A percentile compares a stretch with the other conserved stretches of the same genome.
Conservation (phyloP, 768 basidiomycete genomes). For the Rubroboletus pulcherrimus region DNA sequence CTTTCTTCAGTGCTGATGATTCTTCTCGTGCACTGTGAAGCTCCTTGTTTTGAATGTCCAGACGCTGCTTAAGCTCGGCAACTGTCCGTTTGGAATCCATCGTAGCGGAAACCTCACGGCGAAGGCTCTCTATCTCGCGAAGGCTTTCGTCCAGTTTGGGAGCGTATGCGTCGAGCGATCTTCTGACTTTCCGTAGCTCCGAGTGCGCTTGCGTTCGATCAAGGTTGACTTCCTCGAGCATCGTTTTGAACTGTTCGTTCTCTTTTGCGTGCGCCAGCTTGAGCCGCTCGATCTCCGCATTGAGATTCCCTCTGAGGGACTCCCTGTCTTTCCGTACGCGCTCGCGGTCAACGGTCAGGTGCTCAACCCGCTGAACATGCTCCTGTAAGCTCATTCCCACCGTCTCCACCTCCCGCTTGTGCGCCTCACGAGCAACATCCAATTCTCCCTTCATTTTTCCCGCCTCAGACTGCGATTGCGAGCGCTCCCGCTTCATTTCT, state of each 20-base stretch:
- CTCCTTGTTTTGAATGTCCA: conserved; percentile 21
- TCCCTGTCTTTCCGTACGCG: conserved; percentile 26
- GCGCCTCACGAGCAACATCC: neutral
- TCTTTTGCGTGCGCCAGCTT: conserved; percentile 14
- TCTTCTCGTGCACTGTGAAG: conserved; percentile 24
- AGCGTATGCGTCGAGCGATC: conserved; percentile 16
- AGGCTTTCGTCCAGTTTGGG: conserved; percentile 17
- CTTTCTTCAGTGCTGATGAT: conserved; percentile 26
- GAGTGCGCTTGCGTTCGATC: conserved; percentile 18
- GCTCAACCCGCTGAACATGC: conserved; percentile 17
- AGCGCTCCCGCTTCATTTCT: conserved; percentile 9
- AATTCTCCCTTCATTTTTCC: conserved; percentile 16
- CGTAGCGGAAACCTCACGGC: conserved; percentile 8
- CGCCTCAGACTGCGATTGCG: conserved; percentile 8
- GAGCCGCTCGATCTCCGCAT: conserved; percentile 23
- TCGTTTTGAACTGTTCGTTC: conserved; percentile 9
- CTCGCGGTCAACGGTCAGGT: conserved; percentile 23
- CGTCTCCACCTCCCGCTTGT: conserved; percentile 15
- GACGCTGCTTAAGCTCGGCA: conserved; percentile 14
- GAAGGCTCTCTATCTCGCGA: conserved; percentile 18
- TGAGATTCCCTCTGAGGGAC: conserved; percentile 6
- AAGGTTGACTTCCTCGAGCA: conserved; percentile 26
- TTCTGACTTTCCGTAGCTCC: conserved; percentile 21
- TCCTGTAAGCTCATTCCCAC: conserved; percentile 18
- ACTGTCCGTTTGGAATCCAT: conserved; percentile 12